Percentiles rank a stretch among this genome's conserved stretches.
Conservation (phyloP, 306 rosid species). For the Sindora glabra region DNA sequence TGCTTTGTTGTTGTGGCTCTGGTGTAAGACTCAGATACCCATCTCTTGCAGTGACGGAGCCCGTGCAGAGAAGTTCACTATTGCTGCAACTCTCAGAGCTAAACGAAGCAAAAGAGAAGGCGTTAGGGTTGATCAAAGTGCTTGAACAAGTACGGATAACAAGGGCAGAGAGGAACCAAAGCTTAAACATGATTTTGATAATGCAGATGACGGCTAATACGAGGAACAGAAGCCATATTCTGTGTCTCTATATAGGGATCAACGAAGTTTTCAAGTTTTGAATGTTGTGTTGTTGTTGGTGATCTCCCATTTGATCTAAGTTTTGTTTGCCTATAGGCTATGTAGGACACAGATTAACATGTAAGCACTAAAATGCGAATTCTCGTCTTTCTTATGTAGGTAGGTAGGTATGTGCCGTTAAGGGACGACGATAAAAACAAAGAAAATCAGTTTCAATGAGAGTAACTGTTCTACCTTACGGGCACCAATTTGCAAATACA, state of each 20-base stretch:
- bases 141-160: conserved; percentile 7
- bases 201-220: not conserved
- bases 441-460: too few relatives aligned
- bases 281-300: conserved; percentile 15
- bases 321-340: not conserved
- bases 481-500: too few relatives aligned
- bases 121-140: conserved; percentile 7
- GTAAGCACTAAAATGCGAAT: too few relatives aligned
- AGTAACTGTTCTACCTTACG: too few relatives aligned
- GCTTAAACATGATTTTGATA: conserved; percentile 16
- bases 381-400: too few relatives aligned
- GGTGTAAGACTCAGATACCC: conserved; percentile 44
- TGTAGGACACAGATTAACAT: too few relatives aligned
- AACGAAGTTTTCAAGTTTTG: not conserved
- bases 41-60: conserved; percentile 31
- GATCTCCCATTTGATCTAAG: too few relatives aligned
- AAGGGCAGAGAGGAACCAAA: conserved; percentile 15
- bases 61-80: conserved; percentile 47
- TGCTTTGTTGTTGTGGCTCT: conserved; percentile 23
- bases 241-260: not conserved
- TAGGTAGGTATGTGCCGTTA: too few relatives aligned
- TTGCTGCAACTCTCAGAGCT: conserved; percentile 36
- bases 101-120: conserved; percentile 43
- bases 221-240: not conserved
- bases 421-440: too few relatives aligned